Conservation (phyloP, 2,329 filamentous ascomycete species). For the Trichophaea hybrida region DNA sequence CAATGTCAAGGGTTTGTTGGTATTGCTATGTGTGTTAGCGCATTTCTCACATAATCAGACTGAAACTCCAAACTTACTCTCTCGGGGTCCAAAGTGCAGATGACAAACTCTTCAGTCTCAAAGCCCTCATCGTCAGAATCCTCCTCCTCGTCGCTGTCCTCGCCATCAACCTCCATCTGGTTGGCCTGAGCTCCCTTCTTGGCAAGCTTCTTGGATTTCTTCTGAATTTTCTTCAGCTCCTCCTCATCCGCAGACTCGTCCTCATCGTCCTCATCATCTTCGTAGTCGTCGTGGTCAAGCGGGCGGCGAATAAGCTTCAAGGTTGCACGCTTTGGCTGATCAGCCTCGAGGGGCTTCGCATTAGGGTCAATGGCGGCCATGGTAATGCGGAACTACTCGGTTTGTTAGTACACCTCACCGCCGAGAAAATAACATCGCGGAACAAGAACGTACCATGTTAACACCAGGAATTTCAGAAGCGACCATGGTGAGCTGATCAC, state of each 20-base stretch:
- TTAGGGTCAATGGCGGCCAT: slow-evolving; percentile 97
- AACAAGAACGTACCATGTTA: slow-evolving; percentile 42
- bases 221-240: slow-evolving; percentile 25
- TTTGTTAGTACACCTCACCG: too few relatives aligned
- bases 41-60: not conserved
- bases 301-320: slow-evolving; percentile 77
- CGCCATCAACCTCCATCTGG: slow-evolving; percentile 55
- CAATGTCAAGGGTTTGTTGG: slow-evolving; percentile 91
- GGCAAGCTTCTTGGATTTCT: slow-evolving; percentile 43
- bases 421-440: not conserved
- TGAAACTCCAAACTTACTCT: slow-evolving; percentile 46
- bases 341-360: slow-evolving; percentile 52
- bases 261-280: slow-evolving; percentile 45
- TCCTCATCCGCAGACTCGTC: slow-evolving; percentile 37
- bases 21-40: slow-evolving; percentile 50
- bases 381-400: slow-evolving; percentile 72
- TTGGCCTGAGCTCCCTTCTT: slow-evolving; percentile 58
- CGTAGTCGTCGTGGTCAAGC: slow-evolving; percentile 44
- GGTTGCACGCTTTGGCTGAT: slow-evolving; percentile 58
- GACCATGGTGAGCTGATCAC: slow-evolving; percentile 68
- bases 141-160: slow-evolving; percentile 40
- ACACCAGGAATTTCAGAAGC: slow-evolving; percentile 66
- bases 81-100: slow-evolving; percentile 90
- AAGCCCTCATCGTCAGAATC: slow-evolving; percentile 49
- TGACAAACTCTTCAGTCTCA: slow-evolving; percentile 69